Conservation (phyloP, 1,284 basidiomycete genomes). For the Ceratobasidium sp. region DNA sequence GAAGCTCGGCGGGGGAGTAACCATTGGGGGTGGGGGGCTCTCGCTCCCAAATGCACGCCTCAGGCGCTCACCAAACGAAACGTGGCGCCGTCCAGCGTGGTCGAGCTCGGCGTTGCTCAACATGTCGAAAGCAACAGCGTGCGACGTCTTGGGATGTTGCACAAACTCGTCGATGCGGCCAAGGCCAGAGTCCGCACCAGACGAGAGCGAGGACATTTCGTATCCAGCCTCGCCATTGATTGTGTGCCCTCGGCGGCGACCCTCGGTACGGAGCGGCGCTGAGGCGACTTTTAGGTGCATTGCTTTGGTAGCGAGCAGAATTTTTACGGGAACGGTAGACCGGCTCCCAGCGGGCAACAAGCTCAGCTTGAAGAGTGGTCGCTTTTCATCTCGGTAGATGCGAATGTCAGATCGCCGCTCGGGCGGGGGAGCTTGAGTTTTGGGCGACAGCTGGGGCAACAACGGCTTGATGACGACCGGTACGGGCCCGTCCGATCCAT, state of each 20-base stretch:
- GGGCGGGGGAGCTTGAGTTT: slow-evolving; percentile 32
- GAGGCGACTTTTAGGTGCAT: slow-evolving; percentile 43
- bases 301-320: slow-evolving; percentile 45
- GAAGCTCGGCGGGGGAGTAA: slow-evolving; percentile 39
- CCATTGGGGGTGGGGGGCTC: slow-evolving; percentile 26
- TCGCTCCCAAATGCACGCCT: slow-evolving; percentile 44
- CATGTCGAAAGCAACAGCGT: slow-evolving; percentile 43
- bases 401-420: slow-evolving; percentile 43
- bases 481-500: slow-evolving; percentile 3
- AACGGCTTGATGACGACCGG: slow-evolving; percentile 37
- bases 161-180: slow-evolving; percentile 24
- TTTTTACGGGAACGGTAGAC: slow-evolving; percentile 28
- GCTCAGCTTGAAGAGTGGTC: slow-evolving; percentile 22
- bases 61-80: slow-evolving; percentile 43
- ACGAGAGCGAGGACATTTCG: slow-evolving; percentile 20
- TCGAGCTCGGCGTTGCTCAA: slow-evolving; percentile 43
- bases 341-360: slow-evolving; percentile 39
- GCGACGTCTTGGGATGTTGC: slow-evolving; percentile 24
- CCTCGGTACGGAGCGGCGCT: slow-evolving; percentile 17
- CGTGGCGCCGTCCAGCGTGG: slow-evolving; percentile 40
- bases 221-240: slow-evolving; percentile 30
- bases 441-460: slow-evolving; percentile 30
- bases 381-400: slow-evolving; percentile 45
- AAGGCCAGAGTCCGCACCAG: slow-evolving; percentile 18
- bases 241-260: slow-evolving; percentile 33